Evolutionary conservation across 164 flowering plant genomes (phyloP).

Genomic region (Vitis cinerea): DNA sequence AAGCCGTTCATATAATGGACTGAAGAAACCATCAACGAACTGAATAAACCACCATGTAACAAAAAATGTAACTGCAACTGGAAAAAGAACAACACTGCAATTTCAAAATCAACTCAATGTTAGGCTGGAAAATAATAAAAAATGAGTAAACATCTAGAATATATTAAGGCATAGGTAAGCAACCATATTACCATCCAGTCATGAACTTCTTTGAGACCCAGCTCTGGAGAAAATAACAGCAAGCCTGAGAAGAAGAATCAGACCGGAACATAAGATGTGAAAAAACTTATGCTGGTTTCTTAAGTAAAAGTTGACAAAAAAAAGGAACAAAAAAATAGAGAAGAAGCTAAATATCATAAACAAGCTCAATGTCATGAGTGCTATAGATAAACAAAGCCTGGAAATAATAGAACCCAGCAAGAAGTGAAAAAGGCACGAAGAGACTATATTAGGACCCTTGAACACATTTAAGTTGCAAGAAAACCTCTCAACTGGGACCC

Average conservation of each 20-base stretch:
- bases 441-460: too few relatives aligned
- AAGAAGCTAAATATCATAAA: too few relatives aligned
- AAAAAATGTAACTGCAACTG: constrained; percentile 73
- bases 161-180: background rate
- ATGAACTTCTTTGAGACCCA: constrained; percentile 90
- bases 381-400: too few relatives aligned
- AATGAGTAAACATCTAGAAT: background rate
- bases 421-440: too few relatives aligned
- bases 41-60: constrained; percentile 79
- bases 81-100: constrained; percentile 82
- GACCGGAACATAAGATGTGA: background rate
- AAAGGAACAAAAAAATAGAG: background rate
- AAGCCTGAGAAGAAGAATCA: constrained; percentile 54
- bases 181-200: constrained; percentile 92
- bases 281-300: background rate
- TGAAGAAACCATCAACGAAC: constrained; percentile 82
- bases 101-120: constrained; percentile 12
- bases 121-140: background rate
- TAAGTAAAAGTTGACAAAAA: background rate
- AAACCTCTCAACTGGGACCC: too few relatives aligned
- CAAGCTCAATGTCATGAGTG: too few relatives aligned
- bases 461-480: too few relatives aligned
- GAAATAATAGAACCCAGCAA: too few relatives aligned
- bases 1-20: constrained; percentile 60
- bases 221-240: constrained; percentile 76